Percentiles rank a stretch among this genome's conserved stretches.
Evolutionary conservation across 2,329 filamentous ascomycete species (phyloP).

Genomic region (Phialophora verrucosa): DNA sequence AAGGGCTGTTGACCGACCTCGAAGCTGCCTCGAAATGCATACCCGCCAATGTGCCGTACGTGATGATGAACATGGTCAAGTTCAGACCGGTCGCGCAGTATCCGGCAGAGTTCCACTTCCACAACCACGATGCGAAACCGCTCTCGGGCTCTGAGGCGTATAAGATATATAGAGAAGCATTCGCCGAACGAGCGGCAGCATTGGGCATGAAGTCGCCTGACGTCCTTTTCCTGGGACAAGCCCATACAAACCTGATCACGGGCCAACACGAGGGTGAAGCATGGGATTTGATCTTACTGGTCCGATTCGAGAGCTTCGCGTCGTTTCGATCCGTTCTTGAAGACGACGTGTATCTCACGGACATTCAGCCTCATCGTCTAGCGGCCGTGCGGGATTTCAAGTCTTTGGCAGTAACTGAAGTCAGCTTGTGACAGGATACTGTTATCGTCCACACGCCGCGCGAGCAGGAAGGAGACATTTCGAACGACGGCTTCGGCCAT

Average conservation of each 20-base stretch:
- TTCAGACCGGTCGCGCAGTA: constrained; percentile 18
- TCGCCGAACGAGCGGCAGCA: constrained; percentile 11
- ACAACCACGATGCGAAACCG: not conserved
- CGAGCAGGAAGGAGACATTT: not conserved
- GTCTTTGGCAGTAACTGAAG: constrained; percentile 17
- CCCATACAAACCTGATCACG: constrained; percentile 15
- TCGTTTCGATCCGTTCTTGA: constrained; percentile 22
- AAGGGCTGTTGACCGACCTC: constrained; percentile 5
- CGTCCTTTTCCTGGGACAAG: constrained; percentile 17
- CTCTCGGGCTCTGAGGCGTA: constrained; percentile 18
- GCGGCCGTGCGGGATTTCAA: constrained; percentile 15
- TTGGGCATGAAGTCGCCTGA: constrained; percentile 3
- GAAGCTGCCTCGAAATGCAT: constrained; percentile 19
- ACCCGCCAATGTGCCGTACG: constrained; percentile 14
- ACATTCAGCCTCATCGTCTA: constrained; percentile 23
- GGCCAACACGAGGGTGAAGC: constrained; percentile 17
- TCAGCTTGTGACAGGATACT: not conserved
- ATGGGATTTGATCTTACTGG: constrained; percentile 22
- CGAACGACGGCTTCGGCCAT: not conserved
- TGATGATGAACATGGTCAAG: constrained; percentile 26
- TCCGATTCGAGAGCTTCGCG: constrained; percentile 13
- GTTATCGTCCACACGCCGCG: too few species aligned
- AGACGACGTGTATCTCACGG: constrained; percentile 11
- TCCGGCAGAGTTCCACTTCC: not conserved
- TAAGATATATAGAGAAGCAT: constrained; percentile 12